A percentile compares a stretch with the other conserved stretches of the same genome.
phyloP scores from a whole-genome alignment of 805 yeast species.

The Brettanomyces naardenensis region DNA sequence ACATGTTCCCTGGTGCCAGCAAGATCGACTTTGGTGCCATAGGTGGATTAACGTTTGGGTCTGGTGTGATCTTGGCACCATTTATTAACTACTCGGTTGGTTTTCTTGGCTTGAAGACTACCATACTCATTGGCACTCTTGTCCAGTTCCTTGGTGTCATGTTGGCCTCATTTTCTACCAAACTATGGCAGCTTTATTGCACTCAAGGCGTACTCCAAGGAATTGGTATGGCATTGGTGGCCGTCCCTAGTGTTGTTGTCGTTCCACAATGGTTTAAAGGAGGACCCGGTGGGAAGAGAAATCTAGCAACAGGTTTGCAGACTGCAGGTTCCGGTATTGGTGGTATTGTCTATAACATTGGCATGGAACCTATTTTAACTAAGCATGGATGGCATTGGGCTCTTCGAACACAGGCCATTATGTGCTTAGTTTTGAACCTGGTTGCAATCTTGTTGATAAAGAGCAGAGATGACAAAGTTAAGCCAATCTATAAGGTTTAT shows the following conservation, averaged over 20 bases:
- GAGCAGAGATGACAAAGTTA: constrained; percentile 29
- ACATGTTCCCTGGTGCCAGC: constrained; percentile 45
- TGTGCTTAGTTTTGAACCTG: constrained; percentile 27
- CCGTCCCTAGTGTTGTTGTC: constrained; percentile 50
- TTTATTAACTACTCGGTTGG: constrained; percentile 41
- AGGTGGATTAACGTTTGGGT: constrained; percentile 60
- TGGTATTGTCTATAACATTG: constrained; percentile 41
- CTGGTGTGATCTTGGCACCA: constrained; percentile 44
- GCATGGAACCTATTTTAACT: constrained; percentile 36
- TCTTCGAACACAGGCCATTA: constrained; percentile 37
- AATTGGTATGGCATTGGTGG: constrained; percentile 46
- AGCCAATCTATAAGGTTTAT: constrained; percentile 29
- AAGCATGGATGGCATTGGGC: constrained; percentile 39
- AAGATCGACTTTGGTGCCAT: constrained; percentile 56
- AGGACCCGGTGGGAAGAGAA: constrained; percentile 39
- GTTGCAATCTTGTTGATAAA: constrained; percentile 29
- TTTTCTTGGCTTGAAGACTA: constrained; percentile 30
- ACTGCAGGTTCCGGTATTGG: constrained; percentile 48
- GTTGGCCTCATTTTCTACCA: constrained; percentile 51
- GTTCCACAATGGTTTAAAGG: constrained; percentile 61
- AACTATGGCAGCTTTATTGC: constrained; percentile 57
- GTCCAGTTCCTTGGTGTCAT: constrained; percentile 47
- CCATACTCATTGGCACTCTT: constrained; percentile 38
- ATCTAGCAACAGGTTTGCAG: constrained; percentile 40
- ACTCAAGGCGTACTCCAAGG: constrained; percentile 66